Evolutionary conservation across 441 rosid species (phyloP).

Genomic region (Adansonia grandidieri): DNA sequence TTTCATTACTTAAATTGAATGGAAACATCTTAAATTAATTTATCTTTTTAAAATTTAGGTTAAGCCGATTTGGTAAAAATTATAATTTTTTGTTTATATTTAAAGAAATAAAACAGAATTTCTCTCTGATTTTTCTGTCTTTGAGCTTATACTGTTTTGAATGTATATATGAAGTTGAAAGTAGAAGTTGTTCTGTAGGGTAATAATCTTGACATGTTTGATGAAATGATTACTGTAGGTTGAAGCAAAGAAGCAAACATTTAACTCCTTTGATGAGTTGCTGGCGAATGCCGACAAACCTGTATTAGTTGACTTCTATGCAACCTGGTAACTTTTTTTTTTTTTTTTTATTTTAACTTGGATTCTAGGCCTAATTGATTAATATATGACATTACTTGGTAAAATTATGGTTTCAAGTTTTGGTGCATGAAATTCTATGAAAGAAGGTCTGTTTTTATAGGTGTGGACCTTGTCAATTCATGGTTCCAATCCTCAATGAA

Average conservation of each 20-base stretch:
- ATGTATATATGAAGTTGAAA: slow-evolving; percentile 1
- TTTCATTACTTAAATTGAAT: background rate
- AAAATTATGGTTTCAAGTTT: background rate
- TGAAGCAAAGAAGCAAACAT: slow-evolving; percentile 85
- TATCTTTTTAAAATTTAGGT: background rate
- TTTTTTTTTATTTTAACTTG: background rate
- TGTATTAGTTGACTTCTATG: slow-evolving; percentile 83
- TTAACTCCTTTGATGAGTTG: slow-evolving; percentile 69
- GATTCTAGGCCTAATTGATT: background rate
- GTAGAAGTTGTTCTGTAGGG: background rate
- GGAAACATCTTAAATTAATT: no score
- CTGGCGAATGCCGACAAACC: slow-evolving; percentile 77
- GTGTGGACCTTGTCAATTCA: slow-evolving; percentile 97
- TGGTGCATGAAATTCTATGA: background rate
- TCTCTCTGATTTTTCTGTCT: no score
- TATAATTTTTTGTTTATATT: background rate
- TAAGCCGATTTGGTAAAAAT: background rate
- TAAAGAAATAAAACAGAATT: no score
- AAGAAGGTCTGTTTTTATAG: slow-evolving; percentile 43
- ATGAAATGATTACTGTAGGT: slow-evolving; percentile 44
- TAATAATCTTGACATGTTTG: background rate
- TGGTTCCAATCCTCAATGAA: slow-evolving; percentile 84
- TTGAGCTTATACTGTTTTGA: background rate
- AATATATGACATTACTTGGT: background rate
- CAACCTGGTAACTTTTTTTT: slow-evolving; percentile 63